phyloP scores from a whole-genome alignment of 108 stramenopile species.

The Nitzschia inconspicua region DNA sequence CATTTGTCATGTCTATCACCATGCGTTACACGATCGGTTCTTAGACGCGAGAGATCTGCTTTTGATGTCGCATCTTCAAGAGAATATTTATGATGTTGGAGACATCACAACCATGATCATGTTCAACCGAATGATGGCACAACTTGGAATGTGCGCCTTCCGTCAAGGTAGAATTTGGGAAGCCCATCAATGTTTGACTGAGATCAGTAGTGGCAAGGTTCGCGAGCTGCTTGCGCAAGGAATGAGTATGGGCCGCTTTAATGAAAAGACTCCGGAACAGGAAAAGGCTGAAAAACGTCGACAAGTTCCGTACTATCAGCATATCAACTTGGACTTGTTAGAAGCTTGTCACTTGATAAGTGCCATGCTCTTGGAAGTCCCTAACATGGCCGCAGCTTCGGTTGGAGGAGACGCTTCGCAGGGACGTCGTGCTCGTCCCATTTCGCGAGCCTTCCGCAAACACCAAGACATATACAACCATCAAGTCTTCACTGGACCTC shows the following conservation, averaged over 20 bases:
- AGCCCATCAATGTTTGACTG: slow-evolving; percentile 93
- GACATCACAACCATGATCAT: slow-evolving; percentile 95
- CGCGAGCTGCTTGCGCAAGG: slow-evolving; percentile 98
- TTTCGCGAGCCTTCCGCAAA: slow-evolving; percentile 93
- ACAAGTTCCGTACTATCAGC: slow-evolving; percentile 94
- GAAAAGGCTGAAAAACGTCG: slow-evolving; percentile 98
- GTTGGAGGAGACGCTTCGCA: slow-evolving; percentile 20
- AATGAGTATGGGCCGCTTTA: slow-evolving; percentile 64
- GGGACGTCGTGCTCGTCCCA: slow-evolving; percentile 53
- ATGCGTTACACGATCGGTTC: slow-evolving; percentile 97
- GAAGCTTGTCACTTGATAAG: slow-evolving; percentile 95
- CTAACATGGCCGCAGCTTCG: slow-evolving; percentile 86
- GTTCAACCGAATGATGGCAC: slow-evolving; percentile 97
- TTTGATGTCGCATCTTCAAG: slow-evolving; percentile 97
- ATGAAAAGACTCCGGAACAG: slow-evolving; percentile 91
- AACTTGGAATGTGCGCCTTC: slow-evolving; percentile 97
- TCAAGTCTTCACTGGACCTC: slow-evolving; percentile 97
- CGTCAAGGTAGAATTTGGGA: slow-evolving; percentile 91
- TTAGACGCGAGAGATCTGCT: slow-evolving; percentile 94
- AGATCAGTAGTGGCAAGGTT: slow-evolving; percentile 86
- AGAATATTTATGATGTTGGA: slow-evolving; percentile 60
- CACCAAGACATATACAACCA: slow-evolving; percentile 89
- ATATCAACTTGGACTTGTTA: slow-evolving; percentile 95
- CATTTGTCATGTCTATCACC: slow-evolving; percentile 96
- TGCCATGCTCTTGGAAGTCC: slow-evolving; percentile 98